Percentiles rank a stretch among this genome's conserved stretches.
These are phyloP conservation scores for Trematosphaeria pertusa DNA, from an alignment of 2,329 filamentous ascomycete species.

Conservation along the genomic window DNA sequence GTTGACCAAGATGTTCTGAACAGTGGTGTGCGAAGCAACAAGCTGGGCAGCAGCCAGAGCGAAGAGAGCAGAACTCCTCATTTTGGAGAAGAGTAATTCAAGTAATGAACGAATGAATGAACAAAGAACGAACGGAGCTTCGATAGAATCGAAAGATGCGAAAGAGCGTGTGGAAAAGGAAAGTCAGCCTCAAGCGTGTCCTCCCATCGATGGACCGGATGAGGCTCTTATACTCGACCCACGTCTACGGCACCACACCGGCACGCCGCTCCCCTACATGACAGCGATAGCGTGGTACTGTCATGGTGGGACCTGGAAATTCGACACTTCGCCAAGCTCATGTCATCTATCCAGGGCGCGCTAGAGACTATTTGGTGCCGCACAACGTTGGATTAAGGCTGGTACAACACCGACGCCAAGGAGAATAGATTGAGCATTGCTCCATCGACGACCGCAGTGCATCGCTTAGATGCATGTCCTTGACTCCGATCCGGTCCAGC, in stretches of 20 bases:
- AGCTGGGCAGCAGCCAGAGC: constrained; percentile 43
- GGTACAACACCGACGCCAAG: constrained; percentile 2
- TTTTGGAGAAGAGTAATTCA: constrained; percentile 31
- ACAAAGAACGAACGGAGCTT: constrained; percentile 13
- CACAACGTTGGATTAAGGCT: constrained; percentile 26
- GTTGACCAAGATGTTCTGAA: constrained; percentile 52
- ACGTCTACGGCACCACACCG: no score
- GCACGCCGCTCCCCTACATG: constrained; percentile 21
- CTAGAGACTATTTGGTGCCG: constrained; percentile 27
- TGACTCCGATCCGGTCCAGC: constrained; percentile 16
- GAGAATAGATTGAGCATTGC: constrained; percentile 1
- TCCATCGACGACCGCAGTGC: constrained; percentile 3
- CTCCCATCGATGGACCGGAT: constrained; percentile 11
- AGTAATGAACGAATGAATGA: constrained; percentile 31
- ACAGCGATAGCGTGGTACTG: constrained; percentile 22
- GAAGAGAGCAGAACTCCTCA: constrained; percentile 42
- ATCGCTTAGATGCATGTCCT: constrained; percentile 29
- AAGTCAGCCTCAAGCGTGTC: constrained; percentile 43
- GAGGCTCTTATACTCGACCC: constrained; percentile 40
- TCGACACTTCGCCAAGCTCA: constrained; percentile 23
- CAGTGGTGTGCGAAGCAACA: constrained; percentile 45
- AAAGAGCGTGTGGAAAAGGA: constrained; percentile 40
- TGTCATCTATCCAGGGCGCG: constrained; percentile 35
- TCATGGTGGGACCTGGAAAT: constrained; percentile 23
- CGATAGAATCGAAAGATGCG: constrained; percentile 34